Base-by-base conservation (phyloP, 1,139 yeast genomes). In the Geotrichum fermentans region DNA sequence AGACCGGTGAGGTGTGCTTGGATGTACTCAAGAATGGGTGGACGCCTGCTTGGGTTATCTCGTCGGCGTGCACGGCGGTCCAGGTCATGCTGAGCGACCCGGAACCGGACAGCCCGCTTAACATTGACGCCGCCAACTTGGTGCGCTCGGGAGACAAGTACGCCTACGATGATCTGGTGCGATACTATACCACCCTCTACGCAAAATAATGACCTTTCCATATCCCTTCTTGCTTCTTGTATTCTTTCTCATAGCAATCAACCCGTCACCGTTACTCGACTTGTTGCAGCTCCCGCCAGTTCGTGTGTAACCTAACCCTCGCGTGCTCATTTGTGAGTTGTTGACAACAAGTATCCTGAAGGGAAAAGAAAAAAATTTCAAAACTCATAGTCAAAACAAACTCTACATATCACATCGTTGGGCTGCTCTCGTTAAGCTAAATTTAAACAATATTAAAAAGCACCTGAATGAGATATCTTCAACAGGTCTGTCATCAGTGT, bases 41-140 rank as follows among this genome's bases (percentile, higher is more conserved):
- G 96, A 78, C 92, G 0, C 96, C 96, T 0, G 95, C 95, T 1
- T 89, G 96, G 95, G 81, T 85, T 38, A 63, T 89, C 39, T 71
- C 80, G 47, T 74, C 84, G 50, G 74, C 86, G n/a, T 72, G 86
- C 43, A 74, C 79, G 28, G 95, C 96, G 0, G 78, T 88, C 1
- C 69, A 83, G 49, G 74, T 81, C 61, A 73, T 89, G 55, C 67
- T 89, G 20, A 79, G 77, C 50, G 80, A 80, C 50, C 96, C 96
- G 0, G 96, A 84, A 61, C 92, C 95, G 0, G 84, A 84, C 58
- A 81, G 90, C 34, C 97, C 97, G 0, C 69, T 89, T 43, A 87
- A 89, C 61, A 75, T 89, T 24, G 97, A 89, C 63, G 78, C 87
- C 63, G 94, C 96, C n/a, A 86, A 83, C 59, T 65, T 89, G 45